Conservation (phyloP, 148 eudicot species). For the Pouteria glomerata region DNA sequence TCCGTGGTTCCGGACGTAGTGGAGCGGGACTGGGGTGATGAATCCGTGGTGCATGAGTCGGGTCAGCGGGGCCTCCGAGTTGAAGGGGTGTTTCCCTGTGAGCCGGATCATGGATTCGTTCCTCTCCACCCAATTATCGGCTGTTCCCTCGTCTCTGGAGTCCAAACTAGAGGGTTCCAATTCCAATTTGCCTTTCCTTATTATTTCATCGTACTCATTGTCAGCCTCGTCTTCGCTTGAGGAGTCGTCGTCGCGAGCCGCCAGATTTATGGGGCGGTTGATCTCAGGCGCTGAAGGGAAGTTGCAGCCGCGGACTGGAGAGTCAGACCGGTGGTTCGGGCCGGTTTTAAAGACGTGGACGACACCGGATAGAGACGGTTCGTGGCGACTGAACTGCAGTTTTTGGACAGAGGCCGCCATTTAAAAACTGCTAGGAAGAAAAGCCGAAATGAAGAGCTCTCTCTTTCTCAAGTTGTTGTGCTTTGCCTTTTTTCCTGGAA, state of each 20-base stretch:
- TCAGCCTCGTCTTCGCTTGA: constrained; percentile 45
- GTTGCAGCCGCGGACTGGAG: constrained; percentile 38
- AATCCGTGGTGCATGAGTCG: constrained; percentile 92
- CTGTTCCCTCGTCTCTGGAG: constrained; percentile 62
- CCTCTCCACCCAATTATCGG: constrained; percentile 81
- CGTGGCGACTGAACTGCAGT: constrained; percentile 45
- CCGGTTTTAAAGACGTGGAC: constrained; percentile 24
- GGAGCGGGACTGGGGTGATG: constrained; percentile 88
- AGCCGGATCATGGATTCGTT: constrained; percentile 69
- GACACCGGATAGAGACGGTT: constrained; percentile 29
- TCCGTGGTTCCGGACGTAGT: constrained; percentile 95
- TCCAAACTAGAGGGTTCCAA: constrained; percentile 56
- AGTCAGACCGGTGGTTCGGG: constrained; percentile 41
- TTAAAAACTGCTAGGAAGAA: not conserved
- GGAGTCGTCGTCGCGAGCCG: constrained; percentile 2
- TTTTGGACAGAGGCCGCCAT: constrained; percentile 81
- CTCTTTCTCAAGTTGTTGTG: constrained; percentile 6
- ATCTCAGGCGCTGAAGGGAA: constrained; percentile 17
- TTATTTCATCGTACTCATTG: constrained; percentile 19
- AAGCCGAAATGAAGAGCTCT: not conserved
- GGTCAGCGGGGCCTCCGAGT: constrained; percentile 77
- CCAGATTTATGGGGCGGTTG: not conserved
- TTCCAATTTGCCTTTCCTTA: constrained; percentile 46
- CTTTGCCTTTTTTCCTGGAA: not conserved
- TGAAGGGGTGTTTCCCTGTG: constrained; percentile 96